Evolutionary conservation across 495 filamentous ascomycete species (phyloP), one percentile per base, ranked within the genome.

Genomic region (Aspergillus ostianus): DNA sequence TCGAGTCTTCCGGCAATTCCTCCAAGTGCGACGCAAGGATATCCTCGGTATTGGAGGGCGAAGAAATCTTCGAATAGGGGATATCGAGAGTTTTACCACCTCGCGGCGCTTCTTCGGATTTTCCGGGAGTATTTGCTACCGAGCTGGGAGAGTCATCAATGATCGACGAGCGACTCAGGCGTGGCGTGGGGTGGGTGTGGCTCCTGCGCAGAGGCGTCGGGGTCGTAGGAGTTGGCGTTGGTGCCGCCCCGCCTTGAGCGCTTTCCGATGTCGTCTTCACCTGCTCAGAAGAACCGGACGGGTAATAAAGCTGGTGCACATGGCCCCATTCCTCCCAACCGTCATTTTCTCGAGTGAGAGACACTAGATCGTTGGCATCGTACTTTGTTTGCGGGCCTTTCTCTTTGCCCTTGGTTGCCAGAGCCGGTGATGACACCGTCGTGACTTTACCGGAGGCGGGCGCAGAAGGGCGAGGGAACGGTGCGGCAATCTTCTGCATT

Each of bases 401-500:
- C 21, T 95, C 92, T 68, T 93, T 94, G 36, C 80, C 84, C 67
- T 93, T 94, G 54, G 70, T 70, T 4, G 80, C 80, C 12, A 82
- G 80, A 9, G 76, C 67, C 3, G 85, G 71, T 17, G 79, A 72
- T 10, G 78, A 64, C 29, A 80, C 63, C 27, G 62, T 56, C 27
- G 62, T 56, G 13, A 17, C 36, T 41, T 41, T 41, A 41, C 13
- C 36, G 10, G 36, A 41, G 55, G 64, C 69, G 53, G 65, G 73
- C 58, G 64, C 74, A 61, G 61, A 81, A 64, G 67, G 87, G 81
- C 90, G 94, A 8, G 87, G 78, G 68, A 98, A 96, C 12, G 94
- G 91, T 41, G 86, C 79, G 4, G 94, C 87, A 26, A 98, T 77
- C 67, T 89, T 89, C 47, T 90, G 86, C 53, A 99, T 81, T 59